These are phyloP conservation scores for Mycena metata DNA, from an alignment of 768 basidiomycete genomes.

Conservation along the genomic window DNA sequence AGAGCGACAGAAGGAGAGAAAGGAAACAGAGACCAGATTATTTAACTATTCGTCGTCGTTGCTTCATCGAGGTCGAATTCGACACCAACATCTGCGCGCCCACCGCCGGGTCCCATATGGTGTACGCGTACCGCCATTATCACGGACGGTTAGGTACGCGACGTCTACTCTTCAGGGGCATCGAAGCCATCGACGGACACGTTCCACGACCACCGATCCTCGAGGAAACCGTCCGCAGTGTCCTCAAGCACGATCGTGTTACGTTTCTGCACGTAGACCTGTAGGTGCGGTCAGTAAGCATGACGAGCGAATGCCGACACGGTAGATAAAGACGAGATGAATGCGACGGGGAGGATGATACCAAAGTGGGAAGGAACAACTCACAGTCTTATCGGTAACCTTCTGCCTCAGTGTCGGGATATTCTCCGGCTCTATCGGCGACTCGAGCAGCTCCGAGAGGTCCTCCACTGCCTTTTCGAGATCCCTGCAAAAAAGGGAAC, in stretches of 20 bases:
- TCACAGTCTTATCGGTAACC: slow-evolving; percentile 95
- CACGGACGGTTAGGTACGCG: background rate
- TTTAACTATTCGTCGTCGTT: slow-evolving; percentile 8
- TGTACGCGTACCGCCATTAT: no score
- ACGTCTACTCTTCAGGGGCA: slow-evolving; percentile 45
- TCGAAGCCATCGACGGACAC: slow-evolving; percentile 79
- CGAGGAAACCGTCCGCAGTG: slow-evolving; percentile 90
- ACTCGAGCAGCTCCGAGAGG: slow-evolving; percentile 91
- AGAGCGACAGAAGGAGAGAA: background rate
- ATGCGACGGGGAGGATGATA: background rate
- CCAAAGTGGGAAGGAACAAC: slow-evolving; percentile 39
- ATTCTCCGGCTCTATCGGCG: slow-evolving; percentile 87
- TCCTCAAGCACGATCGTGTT: slow-evolving; percentile 97
- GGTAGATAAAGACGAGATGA: background rate
- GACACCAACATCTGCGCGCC: no score
- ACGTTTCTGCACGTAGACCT: slow-evolving; percentile 97
- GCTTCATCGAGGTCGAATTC: background rate
- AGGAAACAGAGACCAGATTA: background rate
- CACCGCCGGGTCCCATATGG: no score
- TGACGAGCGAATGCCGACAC: background rate
- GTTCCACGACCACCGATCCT: slow-evolving; percentile 91
- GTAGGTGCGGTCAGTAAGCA: background rate
- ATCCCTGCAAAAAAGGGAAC: slow-evolving; percentile 64
- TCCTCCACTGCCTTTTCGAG: slow-evolving; percentile 96
- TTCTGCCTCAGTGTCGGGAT: slow-evolving; percentile 89